phyloP scores from a whole-genome alignment of 192 early-diverging fungal species.

The Pilobolus umbonatus region DNA sequence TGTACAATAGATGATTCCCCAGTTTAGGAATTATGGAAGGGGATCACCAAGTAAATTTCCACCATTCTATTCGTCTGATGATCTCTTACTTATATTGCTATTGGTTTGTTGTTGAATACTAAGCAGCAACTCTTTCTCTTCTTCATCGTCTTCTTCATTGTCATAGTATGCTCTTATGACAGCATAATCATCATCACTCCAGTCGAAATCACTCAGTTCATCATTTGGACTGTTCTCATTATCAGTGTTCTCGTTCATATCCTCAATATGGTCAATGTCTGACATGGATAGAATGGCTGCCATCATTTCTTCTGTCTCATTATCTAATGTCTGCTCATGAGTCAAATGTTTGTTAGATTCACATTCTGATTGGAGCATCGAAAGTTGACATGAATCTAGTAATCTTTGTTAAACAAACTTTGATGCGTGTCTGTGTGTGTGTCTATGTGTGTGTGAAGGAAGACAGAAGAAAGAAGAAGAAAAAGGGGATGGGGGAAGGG shows the following conservation, averaged over 20 bases:
- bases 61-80: constrained; percentile 1
- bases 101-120: neutral
- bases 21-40: too few species aligned
- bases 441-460: too few species aligned
- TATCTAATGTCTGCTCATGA: neutral
- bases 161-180: constrained; percentile 17
- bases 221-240: too few species aligned
- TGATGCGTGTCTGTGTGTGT: too few species aligned
- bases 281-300: constrained; percentile 14
- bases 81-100: neutral
- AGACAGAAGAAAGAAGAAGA: too few species aligned
- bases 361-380: too few species aligned
- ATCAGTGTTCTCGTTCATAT: neutral
- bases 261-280: neutral
- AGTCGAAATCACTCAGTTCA: constrained; percentile 9
- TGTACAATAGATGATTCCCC: too few species aligned
- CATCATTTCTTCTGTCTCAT: constrained; percentile 14
- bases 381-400: too few species aligned
- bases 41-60: neutral
- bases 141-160: constrained; percentile 20
- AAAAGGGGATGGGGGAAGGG: too few species aligned
- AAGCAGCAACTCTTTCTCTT: neutral
- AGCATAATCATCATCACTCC: constrained; percentile 14
- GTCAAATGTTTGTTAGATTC: too few species aligned
- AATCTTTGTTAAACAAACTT: too few species aligned